Evolutionary conservation across 495 filamentous ascomycete species (phyloP).

Genomic region (Talaromyces adpressus): DNA sequence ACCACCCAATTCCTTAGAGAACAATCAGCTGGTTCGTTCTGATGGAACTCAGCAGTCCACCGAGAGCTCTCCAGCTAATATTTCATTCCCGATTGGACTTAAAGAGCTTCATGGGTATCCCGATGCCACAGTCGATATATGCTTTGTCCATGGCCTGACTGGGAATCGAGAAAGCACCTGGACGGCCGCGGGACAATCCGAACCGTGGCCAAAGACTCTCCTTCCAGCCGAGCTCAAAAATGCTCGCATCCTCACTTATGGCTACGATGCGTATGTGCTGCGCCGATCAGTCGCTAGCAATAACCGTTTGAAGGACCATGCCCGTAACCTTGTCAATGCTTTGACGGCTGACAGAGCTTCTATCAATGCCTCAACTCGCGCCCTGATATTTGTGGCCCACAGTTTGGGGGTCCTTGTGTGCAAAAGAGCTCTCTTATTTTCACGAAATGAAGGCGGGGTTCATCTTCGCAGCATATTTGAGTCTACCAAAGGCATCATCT

Average conservation of each 20-base stretch:
- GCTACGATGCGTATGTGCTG: slow-evolving; percentile 23
- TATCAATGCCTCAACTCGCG: slow-evolving; percentile 13
- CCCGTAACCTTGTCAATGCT: slow-evolving; percentile 18
- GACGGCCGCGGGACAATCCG: slow-evolving; percentile 12
- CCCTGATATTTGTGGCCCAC: slow-evolving; percentile 26
- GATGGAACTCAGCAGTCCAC: too few relatives aligned
- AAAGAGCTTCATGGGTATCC: slow-evolving; percentile 15
- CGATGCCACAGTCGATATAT: slow-evolving; percentile 20
- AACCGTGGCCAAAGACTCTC: slow-evolving; percentile 19
- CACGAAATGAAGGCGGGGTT: slow-evolving; percentile 11
- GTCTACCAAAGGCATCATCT: slow-evolving; percentile 27
- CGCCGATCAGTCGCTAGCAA: slow-evolving; percentile 5
- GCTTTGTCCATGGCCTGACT: slow-evolving; percentile 27
- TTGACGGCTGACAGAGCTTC: slow-evolving; percentile 14
- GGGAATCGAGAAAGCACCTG: slow-evolving; percentile 23
- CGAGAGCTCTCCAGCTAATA: too few relatives aligned
- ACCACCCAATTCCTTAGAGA: too few relatives aligned
- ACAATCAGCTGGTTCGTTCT: too few relatives aligned
- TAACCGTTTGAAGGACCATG: slow-evolving; percentile 20
- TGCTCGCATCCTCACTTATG: slow-evolving; percentile 22
- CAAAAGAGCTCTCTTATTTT: slow-evolving; percentile 18
- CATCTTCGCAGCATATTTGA: slow-evolving; percentile 23
- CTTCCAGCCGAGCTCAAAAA: slow-evolving; percentile 14
- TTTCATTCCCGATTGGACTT: too few relatives aligned
- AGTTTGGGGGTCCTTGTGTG: slow-evolving; percentile 28